Conservation (phyloP, 139 green algal genomes). For the Chlorella sp. region DNA sequence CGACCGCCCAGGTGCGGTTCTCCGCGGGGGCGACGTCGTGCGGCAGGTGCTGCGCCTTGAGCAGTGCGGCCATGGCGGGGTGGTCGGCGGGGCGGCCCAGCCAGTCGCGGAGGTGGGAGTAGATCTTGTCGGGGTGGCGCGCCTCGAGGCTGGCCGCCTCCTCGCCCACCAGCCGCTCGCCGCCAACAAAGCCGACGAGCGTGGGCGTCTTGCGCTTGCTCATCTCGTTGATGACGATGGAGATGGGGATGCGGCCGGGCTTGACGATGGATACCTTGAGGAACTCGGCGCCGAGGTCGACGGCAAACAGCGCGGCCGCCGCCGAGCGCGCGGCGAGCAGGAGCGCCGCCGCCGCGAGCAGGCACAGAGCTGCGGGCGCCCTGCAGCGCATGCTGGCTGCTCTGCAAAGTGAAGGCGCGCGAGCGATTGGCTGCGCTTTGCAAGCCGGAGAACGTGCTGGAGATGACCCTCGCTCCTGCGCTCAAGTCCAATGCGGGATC, state of each 20-base stretch:
- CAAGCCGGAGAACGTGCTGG: too few species aligned
- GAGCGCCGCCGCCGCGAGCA: background rate
- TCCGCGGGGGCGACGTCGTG: conserved; percentile 73
- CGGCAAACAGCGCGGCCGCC: conserved; percentile 54
- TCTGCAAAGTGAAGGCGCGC: too few species aligned
- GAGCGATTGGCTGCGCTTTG: too few species aligned
- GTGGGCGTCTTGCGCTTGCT: conserved; percentile 89
- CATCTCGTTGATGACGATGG: conserved; percentile 96
- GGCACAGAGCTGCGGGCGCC: too few species aligned
- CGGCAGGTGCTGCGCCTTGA: conserved; percentile 62
- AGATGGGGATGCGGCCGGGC: conserved; percentile 79
- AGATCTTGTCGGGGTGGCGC: conserved; percentile 80
- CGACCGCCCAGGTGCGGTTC: conserved; percentile 49
- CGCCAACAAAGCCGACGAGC: conserved; percentile 83
- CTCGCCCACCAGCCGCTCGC: conserved; percentile 92
- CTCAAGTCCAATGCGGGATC: too few species aligned
- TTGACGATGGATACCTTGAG: conserved; percentile 94
- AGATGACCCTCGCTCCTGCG: too few species aligned
- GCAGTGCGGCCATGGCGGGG: conserved; percentile 41
- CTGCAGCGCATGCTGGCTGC: too few species aligned
- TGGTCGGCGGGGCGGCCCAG: conserved; percentile 73
- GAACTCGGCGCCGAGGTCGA: conserved; percentile 93
- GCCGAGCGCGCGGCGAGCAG: background rate
- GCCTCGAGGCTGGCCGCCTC: conserved; percentile 76
- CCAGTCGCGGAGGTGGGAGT: conserved; percentile 72